Conservation (phyloP, 208 protist genomes). For the Trypanosoma mega region DNA sequence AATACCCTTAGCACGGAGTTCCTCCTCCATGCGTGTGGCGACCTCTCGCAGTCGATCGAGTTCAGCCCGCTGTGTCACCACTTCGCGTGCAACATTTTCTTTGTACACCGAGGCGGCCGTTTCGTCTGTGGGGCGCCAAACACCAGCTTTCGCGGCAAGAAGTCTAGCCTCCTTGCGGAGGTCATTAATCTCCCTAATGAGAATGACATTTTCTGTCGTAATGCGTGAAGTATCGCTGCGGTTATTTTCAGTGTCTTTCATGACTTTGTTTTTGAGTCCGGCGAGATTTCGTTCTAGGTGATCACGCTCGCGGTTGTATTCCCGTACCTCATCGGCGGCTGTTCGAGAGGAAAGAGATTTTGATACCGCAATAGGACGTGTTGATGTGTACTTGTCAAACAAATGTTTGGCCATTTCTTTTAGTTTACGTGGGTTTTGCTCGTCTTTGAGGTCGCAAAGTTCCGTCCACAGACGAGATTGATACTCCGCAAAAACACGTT, state of each 20-base stretch:
- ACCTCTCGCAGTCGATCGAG: constrained; percentile 69
- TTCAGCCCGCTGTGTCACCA: constrained; percentile 88
- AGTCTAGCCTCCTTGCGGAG: constrained; percentile 94
- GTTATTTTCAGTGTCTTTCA: constrained; percentile 94
- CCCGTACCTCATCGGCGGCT: constrained; percentile 89
- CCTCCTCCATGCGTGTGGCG: constrained; percentile 65
- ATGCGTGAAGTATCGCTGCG: constrained; percentile 89
- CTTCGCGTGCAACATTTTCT: constrained; percentile 73
- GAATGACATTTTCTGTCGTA: constrained; percentile 94
- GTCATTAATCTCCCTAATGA: constrained; percentile 97
- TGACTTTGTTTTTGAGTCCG: constrained; percentile 91
- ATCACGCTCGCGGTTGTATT: constrained; percentile 95
- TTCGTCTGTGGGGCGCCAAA: constrained; percentile 50
- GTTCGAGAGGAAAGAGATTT: constrained; percentile 64
- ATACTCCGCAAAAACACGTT: constrained; percentile 76
- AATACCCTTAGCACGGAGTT: constrained; percentile 62
- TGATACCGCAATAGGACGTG: constrained; percentile 26
- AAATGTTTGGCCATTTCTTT: constrained; percentile 93
- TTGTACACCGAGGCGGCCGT: constrained; percentile 56
- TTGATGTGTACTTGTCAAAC: constrained; percentile 88
- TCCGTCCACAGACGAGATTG: constrained; percentile 90
- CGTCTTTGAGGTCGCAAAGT: constrained; percentile 70
- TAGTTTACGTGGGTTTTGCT: constrained; percentile 62
- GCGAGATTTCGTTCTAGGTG: constrained; percentile 94
- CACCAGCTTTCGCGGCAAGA: constrained; percentile 63